These are phyloP conservation scores for Curvularia hawaiiensis DNA, from an alignment of 2,329 filamentous ascomycete genomes.

Conservation along the genomic window DNA sequence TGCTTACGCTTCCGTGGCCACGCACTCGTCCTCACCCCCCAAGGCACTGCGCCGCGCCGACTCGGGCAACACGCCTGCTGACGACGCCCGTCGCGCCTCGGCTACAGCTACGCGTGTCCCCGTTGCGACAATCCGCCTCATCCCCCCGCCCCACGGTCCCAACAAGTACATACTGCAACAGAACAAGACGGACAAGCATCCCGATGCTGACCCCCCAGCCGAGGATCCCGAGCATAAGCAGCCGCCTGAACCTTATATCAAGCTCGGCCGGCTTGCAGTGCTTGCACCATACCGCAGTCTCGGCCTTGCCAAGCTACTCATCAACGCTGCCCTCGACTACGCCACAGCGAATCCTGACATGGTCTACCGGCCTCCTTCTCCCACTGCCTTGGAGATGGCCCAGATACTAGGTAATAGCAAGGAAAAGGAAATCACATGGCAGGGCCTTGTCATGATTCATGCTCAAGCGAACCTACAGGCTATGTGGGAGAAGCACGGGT, in stretches of 20 bases:
- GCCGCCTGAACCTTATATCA: conserved; percentile 76
- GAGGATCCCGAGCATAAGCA: conserved; percentile 54
- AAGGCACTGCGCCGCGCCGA: conserved; percentile 49
- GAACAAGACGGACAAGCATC: conserved; percentile 32
- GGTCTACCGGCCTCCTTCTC: conserved; percentile 48
- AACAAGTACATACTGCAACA: conserved; percentile 57
- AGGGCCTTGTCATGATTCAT: conserved; percentile 78
- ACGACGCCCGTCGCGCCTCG: conserved; percentile 43
- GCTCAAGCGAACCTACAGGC: conserved; percentile 70
- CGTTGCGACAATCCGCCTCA: conserved; percentile 77
- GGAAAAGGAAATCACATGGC: conserved; percentile 62
- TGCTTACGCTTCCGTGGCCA: conserved; percentile 70
- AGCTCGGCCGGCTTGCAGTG: conserved; percentile 79
- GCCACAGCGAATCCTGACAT: conserved; percentile 62
- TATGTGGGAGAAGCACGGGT: conserved; percentile 75
- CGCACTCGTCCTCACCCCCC: conserved; percentile 43
- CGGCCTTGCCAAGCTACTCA: conserved; percentile 68
- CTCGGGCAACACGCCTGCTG: conserved; percentile 48
- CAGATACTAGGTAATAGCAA: conserved; percentile 51
- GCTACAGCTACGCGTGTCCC: conserved; percentile 56
- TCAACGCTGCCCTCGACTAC: conserved; percentile 72
- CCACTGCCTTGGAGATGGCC: conserved; percentile 50
- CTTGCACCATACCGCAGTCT: conserved; percentile 67
- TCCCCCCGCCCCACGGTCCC: conserved; percentile 78
- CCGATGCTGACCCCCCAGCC: conserved; percentile 35